Conservation (phyloP, 345 rosid genomes). For the Passiflora organensis region DNA sequence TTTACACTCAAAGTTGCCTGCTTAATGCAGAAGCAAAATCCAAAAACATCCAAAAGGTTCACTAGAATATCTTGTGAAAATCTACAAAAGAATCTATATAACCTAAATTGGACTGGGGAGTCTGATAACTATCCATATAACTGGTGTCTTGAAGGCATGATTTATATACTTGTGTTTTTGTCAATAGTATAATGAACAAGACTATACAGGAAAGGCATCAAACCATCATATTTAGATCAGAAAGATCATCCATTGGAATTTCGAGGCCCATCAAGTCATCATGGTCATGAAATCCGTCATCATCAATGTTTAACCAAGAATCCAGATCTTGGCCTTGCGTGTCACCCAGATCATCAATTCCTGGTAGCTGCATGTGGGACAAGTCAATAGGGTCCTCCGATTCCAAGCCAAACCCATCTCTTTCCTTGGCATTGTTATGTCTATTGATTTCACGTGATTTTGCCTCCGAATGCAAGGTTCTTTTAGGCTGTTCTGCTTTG, state of each 20-base stretch:
- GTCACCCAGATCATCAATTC: constrained; percentile 48
- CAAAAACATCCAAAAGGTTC: constrained; percentile 40
- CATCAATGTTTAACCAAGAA: constrained; percentile 94
- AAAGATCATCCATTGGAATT: constrained; percentile 98
- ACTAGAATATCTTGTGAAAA: constrained; percentile 42
- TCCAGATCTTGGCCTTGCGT: constrained; percentile 75
- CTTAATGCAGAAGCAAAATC: constrained; percentile 48
- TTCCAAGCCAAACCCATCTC: constrained; percentile 53
- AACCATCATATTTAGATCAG: constrained; percentile 95
- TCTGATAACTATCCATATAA: constrained; percentile 42
- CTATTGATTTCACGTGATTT: constrained; percentile 40
- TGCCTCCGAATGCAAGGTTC: constrained; percentile 35
- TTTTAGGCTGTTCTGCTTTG: constrained; percentile 57
- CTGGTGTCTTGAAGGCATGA: constrained; percentile 48
- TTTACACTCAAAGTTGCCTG: constrained; percentile 55
- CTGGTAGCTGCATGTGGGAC: constrained; percentile 66
- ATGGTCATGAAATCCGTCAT: constrained; percentile 77
- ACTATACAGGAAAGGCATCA: constrained; percentile 73
- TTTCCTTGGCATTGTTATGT: constrained; percentile 45
- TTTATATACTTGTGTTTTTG: constrained; percentile 32
- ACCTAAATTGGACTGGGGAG: constrained; percentile 48
- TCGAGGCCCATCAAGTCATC: constrained; percentile 90
- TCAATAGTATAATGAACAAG: constrained; percentile 75
- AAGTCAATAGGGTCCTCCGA: constrained; percentile 72
- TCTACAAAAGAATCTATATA: constrained; percentile 72